Evolutionary conservation across 257 asterid genomes (phyloP).

Genomic region (Solanum peruvianum): DNA sequence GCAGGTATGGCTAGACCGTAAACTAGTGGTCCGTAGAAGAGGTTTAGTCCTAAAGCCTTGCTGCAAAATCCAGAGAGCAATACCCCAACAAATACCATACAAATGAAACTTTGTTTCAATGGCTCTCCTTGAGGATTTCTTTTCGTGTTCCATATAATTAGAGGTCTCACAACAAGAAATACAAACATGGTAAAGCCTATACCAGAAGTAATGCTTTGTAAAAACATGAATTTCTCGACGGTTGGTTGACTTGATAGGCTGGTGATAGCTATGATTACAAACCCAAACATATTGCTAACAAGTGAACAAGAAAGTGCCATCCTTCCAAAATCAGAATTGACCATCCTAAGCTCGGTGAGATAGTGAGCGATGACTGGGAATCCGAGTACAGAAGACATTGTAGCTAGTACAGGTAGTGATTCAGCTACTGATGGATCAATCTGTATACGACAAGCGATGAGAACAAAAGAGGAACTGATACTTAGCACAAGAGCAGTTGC

Average conservation of each 20-base stretch:
- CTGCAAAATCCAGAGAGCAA: constrained; percentile 11
- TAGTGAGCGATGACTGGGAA: constrained; percentile 30
- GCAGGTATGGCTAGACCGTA: constrained; percentile 26
- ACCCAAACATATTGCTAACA: constrained; percentile 16
- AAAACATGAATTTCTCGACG: neutral
- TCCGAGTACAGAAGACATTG: constrained; percentile 13
- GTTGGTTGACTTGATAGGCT: neutral
- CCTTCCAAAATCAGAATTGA: constrained; percentile 30
- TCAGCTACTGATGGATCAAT: neutral
- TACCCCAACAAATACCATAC: constrained; percentile 13
- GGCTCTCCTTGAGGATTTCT: constrained; percentile 14
- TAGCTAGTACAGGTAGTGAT: constrained; percentile 14
- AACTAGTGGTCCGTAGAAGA: constrained; percentile 20
- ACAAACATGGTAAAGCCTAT: neutral
- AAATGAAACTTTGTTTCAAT: constrained; percentile 13
- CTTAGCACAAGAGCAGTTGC: constrained; percentile 2
- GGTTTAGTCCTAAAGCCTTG: constrained; percentile 12
- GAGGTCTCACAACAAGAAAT: constrained; percentile 14
- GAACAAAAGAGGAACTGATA: neutral
- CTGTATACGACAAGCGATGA: neutral
- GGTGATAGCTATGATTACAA: constrained; percentile 1
- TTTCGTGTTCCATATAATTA: constrained; percentile 4
- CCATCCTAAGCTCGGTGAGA: constrained; percentile 28
- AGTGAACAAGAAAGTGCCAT: constrained; percentile 18
- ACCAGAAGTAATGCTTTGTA: neutral